Evolutionary conservation across 78 protist species (phyloP), one percentile per base, ranked within the genome.

Genomic region (Fonticula alba): DNA sequence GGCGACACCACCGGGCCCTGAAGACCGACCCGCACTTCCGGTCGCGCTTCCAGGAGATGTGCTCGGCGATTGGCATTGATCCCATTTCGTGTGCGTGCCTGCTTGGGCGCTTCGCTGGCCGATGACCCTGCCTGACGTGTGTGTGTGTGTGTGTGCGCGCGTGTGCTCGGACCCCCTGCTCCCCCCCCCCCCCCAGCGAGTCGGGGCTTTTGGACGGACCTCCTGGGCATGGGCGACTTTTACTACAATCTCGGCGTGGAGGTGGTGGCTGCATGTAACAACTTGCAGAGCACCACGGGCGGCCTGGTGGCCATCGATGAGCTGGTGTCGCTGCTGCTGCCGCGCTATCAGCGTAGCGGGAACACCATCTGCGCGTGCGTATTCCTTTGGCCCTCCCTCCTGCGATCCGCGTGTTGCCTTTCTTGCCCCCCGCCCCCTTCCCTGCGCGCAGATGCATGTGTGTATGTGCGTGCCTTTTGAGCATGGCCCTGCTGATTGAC

Each of bases 161-260:
- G n/a, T n/a, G n/a, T n/a, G n/a, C n/a, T n/a, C n/a, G n/a, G n/a
- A n/a, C n/a, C n/a, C n/a, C n/a, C n/a, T n/a, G n/a, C 14, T 17
- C 59, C 38, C 47, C 46, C 17, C 49, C 35, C n/a, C n/a, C n/a
- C n/a, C 24, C 24, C 49, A 75, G 81, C 87, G n/a, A 27, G 58
- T 33, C 82, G 82, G 70, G 94, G 95, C 10, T 78, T 89, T 60
- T 92, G 95, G 95, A 82, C 92, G 11, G 71, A 88, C 65, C 61
- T 80, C 17, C 75, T 92, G 1, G 97, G 97, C 11, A 75, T 92
- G 22, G 97, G 97, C 14, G 90, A 87, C 49, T 92, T 92, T 46
- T 92, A 86, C 72, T 88, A 83, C 65, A 86, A 87, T 26, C 72
- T 92, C 6, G 91, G 83, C 32, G 92, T 92, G 13, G 92, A 92